Base-by-base conservation (phyloP, 1,284 basidiomycete genomes). In the Anthracocystis walkeri region DNA sequence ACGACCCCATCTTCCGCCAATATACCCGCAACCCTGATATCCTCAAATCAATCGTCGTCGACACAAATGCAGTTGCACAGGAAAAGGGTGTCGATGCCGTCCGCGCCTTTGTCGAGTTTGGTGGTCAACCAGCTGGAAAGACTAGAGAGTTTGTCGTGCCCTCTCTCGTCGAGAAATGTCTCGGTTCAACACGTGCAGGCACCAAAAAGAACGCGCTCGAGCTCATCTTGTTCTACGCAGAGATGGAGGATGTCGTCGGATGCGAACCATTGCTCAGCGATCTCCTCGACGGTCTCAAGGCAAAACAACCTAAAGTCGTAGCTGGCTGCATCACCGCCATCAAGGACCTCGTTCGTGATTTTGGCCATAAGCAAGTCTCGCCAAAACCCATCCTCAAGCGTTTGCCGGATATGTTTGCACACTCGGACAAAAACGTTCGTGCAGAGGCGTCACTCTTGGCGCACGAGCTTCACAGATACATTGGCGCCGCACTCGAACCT, bases 11-110 rank as follows among this genome's bases (percentile, higher is more conserved):
- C 51, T 99, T 99, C 88, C 91, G 90, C 80, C 93, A 93, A 25
- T 98, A 93, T 86, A 85, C 92, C 77, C 78, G 80, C 40, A 91
- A 91, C 75, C 87, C 90, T 10, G 92, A 93, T 87, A 29, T 60
- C n/a, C 53, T 85, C 51, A 79, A 80, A 58, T 66, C 63, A 45
- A 82, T 82, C 67, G 77, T 75, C 38, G 54, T 77, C 4, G 97
- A 99, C 84, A 88, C 94, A 1, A 99, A 99, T 86, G 97, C 93
- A 14, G 96, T 98, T 33, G 95, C 97, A 12, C 97, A 99, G 86
- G 97, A 99, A 88, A 97, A 97, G 85, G 97, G 21, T 92, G 97
- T 86, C 92, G 93, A 81, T 87, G 96, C 44, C 89, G 92, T 75
- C 88, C 59, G 69, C 4, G 79, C 92, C 16, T 90, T 97, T 73